Evolutionary conservation across 345 rosid genomes (phyloP), one percentile per base, ranked within the genome.

Genomic region (Carallia pectinifolia): DNA sequence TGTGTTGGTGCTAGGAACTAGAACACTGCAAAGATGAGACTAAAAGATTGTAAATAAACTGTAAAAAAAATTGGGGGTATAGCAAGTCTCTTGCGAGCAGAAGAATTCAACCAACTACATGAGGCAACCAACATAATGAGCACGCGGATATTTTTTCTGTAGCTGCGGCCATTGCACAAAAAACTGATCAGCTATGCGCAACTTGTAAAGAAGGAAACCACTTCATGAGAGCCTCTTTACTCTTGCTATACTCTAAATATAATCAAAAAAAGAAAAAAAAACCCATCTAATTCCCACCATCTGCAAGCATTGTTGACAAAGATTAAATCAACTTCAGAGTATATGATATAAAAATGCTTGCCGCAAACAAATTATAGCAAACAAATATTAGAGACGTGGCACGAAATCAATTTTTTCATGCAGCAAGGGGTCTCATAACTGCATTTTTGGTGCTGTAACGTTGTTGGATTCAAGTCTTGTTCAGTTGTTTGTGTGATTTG

Each of bases 141-240:
- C 85, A 67, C 87, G 87, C 34, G 92, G 82, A 71, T 90, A 88
- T 53, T 85, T 76, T 60, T 74, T 83, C 75, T 84, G 89, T 33
- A 90, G 81, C 55, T 89, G 89, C 6, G 98, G 93, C 97, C 98
- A 94, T 50, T 94, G 97, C 73, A 92, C 97, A 70, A 77, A 92
- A 76, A 92, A 85, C 62, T 88, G 89, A 85, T 95, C 97, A 36
- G 93, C 97, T 64, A 90, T 78, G 19, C 81, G 70, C 7, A 89
- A 81, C 73, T 85, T 88, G 86, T 92, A 90, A 15, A 92, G 92
- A 54, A 92, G 82, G 77, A 90, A 78, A 39, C 97, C 98, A 78
- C 97, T 95, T 71, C 90, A 76, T 12, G 99, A 95, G 34, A 95
- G 92, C 83, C 83, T 88, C 59, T 66, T 87, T 38, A 90, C 99